Evolutionary conservation across 345 rosid species (phyloP), one percentile per base, ranked within the genome.

Genomic region (Pelargonium nanum): DNA sequence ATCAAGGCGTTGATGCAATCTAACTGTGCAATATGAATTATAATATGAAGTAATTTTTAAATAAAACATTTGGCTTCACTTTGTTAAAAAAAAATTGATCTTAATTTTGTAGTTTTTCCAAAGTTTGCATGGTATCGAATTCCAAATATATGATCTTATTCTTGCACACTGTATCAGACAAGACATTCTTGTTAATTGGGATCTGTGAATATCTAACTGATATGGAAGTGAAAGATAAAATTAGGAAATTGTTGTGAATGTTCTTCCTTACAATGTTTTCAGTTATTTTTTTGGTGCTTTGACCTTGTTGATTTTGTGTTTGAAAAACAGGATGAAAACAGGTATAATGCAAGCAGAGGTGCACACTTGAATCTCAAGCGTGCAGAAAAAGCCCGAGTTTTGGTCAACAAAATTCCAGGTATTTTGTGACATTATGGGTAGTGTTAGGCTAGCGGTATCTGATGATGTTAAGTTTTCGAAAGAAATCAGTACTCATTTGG

Each of bases 391-490:
- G 91, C 93, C 53, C 74, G 96, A 22, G 71, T 83, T 67, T 67
- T 88, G 70, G 96, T 88, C 45, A 88, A 81, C 84, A 86, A 84
- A 83, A 88, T 88, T 75, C 88, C 96, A 73, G 90, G 93, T 88
- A 82, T 9, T 40, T 40, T 4, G 15, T 40, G 9, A 9, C 48
- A 40, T 2, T 40, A 9, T 40, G 48, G 16, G 16, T 40, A 4
- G 16, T 40, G 10, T 40, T 40, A 40, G 15, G 9, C 9, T 17
- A 40, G 16, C 48, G 9, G 48, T 9, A 40, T 40, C 9, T 40
- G 48, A 17, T 12, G 16, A 4, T 28, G 5, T 8, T 28, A 4
- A 3, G 4, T 28, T 40, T 3, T 40, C 15, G 48, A 10, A 9
- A 2, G 48, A 40, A 40, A 40, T 40, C 16, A 17, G 16, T 40